phyloP scores from a whole-genome alignment of 2,329 filamentous ascomycete species.

The Curvularia verruculosa region DNA sequence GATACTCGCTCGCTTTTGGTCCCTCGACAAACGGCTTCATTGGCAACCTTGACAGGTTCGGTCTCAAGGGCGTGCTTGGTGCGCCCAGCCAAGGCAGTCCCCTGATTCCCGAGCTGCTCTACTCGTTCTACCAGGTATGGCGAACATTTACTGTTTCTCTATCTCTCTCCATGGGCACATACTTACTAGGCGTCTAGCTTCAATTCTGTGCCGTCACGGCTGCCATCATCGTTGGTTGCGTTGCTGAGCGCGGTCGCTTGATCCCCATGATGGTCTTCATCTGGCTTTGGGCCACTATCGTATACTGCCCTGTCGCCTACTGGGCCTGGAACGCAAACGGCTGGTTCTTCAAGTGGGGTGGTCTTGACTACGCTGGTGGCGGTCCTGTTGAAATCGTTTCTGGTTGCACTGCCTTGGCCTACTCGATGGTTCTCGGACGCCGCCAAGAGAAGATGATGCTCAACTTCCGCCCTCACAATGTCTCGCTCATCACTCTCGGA shows the following conservation, averaged over 20 bases:
- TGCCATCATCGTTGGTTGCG: constrained; percentile 87
- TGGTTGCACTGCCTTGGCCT: constrained; percentile 89
- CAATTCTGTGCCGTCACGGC: constrained; percentile 96
- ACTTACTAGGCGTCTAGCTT: constrained; percentile 65
- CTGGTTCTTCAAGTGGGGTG: constrained; percentile 89
- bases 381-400: constrained; percentile 97
- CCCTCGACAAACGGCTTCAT: constrained; percentile 87
- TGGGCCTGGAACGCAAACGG: constrained; percentile 97
- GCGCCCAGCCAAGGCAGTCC: constrained; percentile 86
- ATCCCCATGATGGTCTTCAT: constrained; percentile 93
- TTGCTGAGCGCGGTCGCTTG: constrained; percentile 91
- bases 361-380: constrained; percentile 94
- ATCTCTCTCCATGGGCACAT: too few relatives aligned
- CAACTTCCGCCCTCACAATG: constrained; percentile 99
- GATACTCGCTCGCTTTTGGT: constrained; percentile 93
- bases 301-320: constrained; percentile 95
- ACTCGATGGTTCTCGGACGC: constrained; percentile 92
- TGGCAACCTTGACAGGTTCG: constrained; percentile 87
- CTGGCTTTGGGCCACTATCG: constrained; percentile 95
- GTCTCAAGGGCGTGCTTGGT: constrained; percentile 81
- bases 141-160: background rate
- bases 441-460: constrained; percentile 99
- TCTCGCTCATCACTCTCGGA: constrained; percentile 93
- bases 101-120: constrained; percentile 86
- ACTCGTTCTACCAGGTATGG: constrained; percentile 87